These are phyloP conservation scores for Prunus dulcis DNA, from an alignment of 306 rosid species.

Conservation along the genomic window DNA sequence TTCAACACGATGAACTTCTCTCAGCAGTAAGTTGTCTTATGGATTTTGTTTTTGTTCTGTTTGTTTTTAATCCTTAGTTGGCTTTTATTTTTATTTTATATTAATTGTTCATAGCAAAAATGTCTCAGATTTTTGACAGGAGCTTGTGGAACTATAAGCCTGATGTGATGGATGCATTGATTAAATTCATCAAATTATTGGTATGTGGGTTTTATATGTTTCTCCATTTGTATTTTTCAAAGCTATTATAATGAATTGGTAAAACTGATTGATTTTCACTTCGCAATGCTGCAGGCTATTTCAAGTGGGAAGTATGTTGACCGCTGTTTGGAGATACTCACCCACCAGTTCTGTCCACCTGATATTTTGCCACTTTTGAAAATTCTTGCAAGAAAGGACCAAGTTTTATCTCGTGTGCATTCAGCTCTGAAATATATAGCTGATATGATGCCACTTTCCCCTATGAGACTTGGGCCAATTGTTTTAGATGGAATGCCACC, in stretches of 20 bases:
- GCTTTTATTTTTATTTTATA: neutral
- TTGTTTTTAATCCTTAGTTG: neutral
- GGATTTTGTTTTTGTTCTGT: neutral
- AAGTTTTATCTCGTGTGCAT: conserved; percentile 84
- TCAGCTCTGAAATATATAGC: conserved; percentile 62
- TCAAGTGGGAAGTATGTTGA: conserved; percentile 58
- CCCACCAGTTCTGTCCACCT: conserved; percentile 38
- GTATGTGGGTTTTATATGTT: conserved; percentile 31
- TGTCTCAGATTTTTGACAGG: conserved; percentile 50
- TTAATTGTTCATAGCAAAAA: conserved; percentile 1
- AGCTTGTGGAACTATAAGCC: conserved; percentile 35
- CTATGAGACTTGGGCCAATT: conserved; percentile 47
- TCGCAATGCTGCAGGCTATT: conserved; percentile 45
- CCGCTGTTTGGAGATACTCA: conserved; percentile 66
- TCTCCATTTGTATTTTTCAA: neutral
- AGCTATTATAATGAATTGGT: neutral
- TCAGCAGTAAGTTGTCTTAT: conserved; percentile 39
- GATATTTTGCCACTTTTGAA: conserved; percentile 27
- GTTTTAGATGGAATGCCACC: conserved; percentile 49
- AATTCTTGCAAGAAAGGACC: conserved; percentile 49
- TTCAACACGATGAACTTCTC: conserved; percentile 53
- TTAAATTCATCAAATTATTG: conserved; percentile 63
- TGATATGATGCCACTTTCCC: conserved; percentile 76
- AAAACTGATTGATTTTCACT: neutral
- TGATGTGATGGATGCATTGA: conserved; percentile 73